These are phyloP conservation scores for Trypanosoma grayi DNA, from an alignment of 208 protist species.

Conservation along the genomic window DNA sequence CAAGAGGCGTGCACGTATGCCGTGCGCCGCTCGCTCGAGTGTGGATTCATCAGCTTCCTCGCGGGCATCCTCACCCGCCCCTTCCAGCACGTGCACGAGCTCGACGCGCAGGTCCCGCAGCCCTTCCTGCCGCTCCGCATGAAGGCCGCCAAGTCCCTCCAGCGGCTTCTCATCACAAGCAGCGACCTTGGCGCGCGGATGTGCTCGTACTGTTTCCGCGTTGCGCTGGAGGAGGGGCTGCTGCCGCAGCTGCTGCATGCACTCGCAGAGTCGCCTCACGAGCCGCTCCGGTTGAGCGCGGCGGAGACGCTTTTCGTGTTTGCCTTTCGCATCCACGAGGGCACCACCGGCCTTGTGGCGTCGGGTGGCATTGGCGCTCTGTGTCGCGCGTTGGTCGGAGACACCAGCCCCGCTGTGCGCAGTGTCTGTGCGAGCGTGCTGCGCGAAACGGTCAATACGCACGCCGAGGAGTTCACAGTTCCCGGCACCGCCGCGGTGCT, in stretches of 20 bases:
- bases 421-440: conserved; percentile 17
- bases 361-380: neutral
- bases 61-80: conserved; percentile 2
- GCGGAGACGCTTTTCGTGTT: conserved; percentile 18
- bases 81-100: conserved; percentile 13
- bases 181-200: neutral
- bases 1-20: neutral
- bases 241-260: conserved; percentile 8
- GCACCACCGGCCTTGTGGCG: neutral
- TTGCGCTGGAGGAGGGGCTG: neutral
- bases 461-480: neutral
- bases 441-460: conserved; percentile 6
- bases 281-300: conserved; percentile 4
- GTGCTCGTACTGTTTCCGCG: neutral
- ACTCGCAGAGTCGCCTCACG: conserved; percentile 12
- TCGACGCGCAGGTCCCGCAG: conserved; percentile 6
- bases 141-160: conserved; percentile 1
- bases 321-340: conserved; percentile 9
- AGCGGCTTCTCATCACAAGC: conserved; percentile 6
- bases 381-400: neutral
- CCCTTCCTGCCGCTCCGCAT: conserved; percentile 21
- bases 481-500: neutral
- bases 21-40: conserved; percentile 3
- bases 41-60: conserved; percentile 11
- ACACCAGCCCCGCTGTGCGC: conserved; percentile 7